Evolutionary conservation across 2,329 filamentous ascomycete genomes (phyloP), one percentile per base, ranked within the genome.

Genomic region (Arthrobotrys musiformis): DNA sequence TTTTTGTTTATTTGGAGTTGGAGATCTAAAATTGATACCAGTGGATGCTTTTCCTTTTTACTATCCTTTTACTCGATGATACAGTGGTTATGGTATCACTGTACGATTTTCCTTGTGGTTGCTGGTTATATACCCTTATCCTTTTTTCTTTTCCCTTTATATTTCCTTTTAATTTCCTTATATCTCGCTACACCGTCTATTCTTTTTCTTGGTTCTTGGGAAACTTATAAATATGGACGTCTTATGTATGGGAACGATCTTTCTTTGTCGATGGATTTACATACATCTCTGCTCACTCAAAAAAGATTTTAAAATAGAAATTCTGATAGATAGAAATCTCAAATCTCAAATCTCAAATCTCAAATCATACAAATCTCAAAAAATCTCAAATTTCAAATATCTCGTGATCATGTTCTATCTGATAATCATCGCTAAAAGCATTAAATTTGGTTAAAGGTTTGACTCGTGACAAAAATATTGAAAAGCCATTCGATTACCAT

Each of bases 281-380:
- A 76, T 76, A 76, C 72, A 76, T 76, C 72, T 76, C 72, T 76
- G 60, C 72, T 76, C 72, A 70, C 72, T 76, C 72, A 60, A 69
- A 63, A 52, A 69, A 44, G 58, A 76, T 62, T 44, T 28, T 62
- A 75, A 33, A 69, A 75, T 56, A 62, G n/a, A 54, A 68, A 56
- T 54, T 37, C 15, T n/a, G n/a, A 70, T n/a, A 42, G n/a, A 52
- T 30, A 24, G 3, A 44, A 22, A 35, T 42, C 44, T 42, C 15
- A 67, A 11, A 52, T 8, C n/a, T n/a, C n/a, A 33, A 17, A 35
- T 35, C 30, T 24, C 17, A 37, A 58, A 58, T 19, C 37, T 24
- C 6, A 50, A 37, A 54, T 1, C 30, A 15, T 17, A 19, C 26
- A 40, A 35, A 46, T 50, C 30, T 33, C 30, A 33, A 33, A 33